These are phyloP conservation scores for Cyberlindnera nakhonratchasimensis DNA, from an alignment of 805 yeast species.

Conservation along the genomic window DNA sequence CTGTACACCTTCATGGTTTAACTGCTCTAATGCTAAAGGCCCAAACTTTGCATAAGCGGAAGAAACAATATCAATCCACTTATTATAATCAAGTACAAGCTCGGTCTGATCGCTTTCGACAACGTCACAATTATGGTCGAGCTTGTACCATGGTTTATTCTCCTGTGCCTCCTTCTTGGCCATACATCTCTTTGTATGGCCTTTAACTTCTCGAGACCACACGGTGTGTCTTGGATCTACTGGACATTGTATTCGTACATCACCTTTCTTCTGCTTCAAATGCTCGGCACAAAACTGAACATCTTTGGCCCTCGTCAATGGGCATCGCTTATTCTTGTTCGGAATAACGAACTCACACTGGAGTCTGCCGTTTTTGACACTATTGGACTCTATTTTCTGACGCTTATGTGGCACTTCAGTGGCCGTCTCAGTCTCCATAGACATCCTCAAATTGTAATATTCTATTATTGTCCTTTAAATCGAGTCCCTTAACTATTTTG, in stretches of 20 bases:
- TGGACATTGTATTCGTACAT: constrained; percentile 65
- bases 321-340: constrained; percentile 55
- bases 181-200: constrained; percentile 63
- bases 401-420: constrained; percentile 7
- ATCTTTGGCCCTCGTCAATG: constrained; percentile 51
- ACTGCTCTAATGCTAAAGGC: constrained; percentile 28
- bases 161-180: constrained; percentile 34
- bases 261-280: constrained; percentile 28
- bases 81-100: constrained; percentile 19
- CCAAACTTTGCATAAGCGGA: constrained; percentile 35
- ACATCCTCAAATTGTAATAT: background rate
- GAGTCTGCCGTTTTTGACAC: constrained; percentile 16
- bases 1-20: constrained; percentile 28
- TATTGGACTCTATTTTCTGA: constrained; percentile 15
- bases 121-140: constrained; percentile 40
- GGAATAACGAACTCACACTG: constrained; percentile 48
- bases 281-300: constrained; percentile 64
- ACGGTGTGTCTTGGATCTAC: constrained; percentile 72
- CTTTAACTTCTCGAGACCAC: constrained; percentile 52
- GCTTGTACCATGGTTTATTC: constrained; percentile 45
- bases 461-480: background rate
- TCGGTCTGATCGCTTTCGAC: constrained; percentile 9
- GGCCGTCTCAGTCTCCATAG: background rate
- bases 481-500: no score
- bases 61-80: constrained; percentile 35